phyloP scores from a whole-genome alignment of 2,329 filamentous ascomycete species.

The Talaromyces sp. region DNA sequence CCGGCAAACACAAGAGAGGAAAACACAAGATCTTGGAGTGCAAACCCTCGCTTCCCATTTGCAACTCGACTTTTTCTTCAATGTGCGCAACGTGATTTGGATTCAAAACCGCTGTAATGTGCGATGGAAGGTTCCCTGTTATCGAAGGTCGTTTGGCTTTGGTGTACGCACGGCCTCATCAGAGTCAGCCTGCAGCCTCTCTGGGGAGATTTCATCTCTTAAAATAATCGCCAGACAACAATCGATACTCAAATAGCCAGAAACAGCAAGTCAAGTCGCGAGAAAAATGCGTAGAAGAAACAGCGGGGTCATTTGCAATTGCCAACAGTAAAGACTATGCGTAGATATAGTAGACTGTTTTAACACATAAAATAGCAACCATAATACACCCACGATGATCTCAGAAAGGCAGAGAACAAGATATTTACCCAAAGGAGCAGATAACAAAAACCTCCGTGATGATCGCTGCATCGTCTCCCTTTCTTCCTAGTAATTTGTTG shows the following conservation, averaged over 20 bases:
- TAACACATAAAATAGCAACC: neutral
- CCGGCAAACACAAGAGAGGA: no score
- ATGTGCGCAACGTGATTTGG: neutral
- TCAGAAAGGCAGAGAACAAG: neutral
- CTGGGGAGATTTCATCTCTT: neutral
- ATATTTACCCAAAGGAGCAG: neutral
- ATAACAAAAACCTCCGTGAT: neutral
- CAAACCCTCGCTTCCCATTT: neutral
- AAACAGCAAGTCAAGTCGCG: constrained; percentile 13
- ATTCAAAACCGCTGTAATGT: no score
- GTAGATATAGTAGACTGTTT: constrained; percentile 28
- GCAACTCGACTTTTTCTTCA: neutral
- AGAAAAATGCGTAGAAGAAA: constrained; percentile 38
- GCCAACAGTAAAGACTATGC: constrained; percentile 24
- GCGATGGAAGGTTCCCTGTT: no score
- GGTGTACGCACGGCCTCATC: no score
- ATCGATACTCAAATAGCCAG: constrained; percentile 4
- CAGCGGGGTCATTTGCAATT: constrained; percentile 12
- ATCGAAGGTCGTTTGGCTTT: no score
- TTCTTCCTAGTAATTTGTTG: neutral
- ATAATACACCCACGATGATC: neutral
- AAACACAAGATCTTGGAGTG: no score
- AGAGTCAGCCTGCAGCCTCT: constrained; percentile 4
- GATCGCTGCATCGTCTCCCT: neutral
- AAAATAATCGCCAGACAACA: neutral